Evolutionary conservation across 1,284 basidiomycete species (phyloP), one percentile per base, ranked within the genome.

Genomic region (Leccinum pachyderme): DNA sequence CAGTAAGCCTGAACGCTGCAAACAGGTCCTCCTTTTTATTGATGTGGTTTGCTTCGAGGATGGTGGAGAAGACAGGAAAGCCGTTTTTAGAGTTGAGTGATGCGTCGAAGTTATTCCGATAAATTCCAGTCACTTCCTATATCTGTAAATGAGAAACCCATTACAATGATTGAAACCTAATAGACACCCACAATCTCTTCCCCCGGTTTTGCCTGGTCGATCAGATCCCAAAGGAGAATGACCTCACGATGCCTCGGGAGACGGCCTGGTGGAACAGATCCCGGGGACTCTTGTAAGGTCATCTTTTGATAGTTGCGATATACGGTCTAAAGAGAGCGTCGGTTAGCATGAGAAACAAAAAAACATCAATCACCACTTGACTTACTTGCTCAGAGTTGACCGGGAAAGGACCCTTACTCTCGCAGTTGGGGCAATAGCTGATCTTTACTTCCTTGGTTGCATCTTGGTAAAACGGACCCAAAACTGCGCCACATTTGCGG

Each of bases 221-320:
- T 98, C 52, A 99, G 79, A 72, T 99, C 96, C 95, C 96, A 99
- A 18, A 99, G 81, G 2, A 98, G 80, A 58, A 99, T 87, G 31
- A 99, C 95, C 72, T 99, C 96, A 53, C 96, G 87, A 73, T 99
- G 96, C 51, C 96, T 82, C 8, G 96, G 96, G 12, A 99, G 80
- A 65, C 96, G 93, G 72, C 96, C 96, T 15, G 96, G 95, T 49
- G 96, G 97, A 3, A 99, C 96, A 4, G 92, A 94, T 2, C 96
- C 97, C n/a, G 96, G 96, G 12, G 94, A 95, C 72, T 99, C 97
- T 69, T 99, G 96, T 44, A 99, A 75, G 3, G 96, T 98, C 92
- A 99, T 93, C 75, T 94, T 98, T 72, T 99, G 97, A 72, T 97
- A 99, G 73, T 99, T 99, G 55, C 97, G 84, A 73, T 99, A 99